Evolutionary conservation across 768 basidiomycete genomes (phyloP).

Genomic region (Amanita phalloides): DNA sequence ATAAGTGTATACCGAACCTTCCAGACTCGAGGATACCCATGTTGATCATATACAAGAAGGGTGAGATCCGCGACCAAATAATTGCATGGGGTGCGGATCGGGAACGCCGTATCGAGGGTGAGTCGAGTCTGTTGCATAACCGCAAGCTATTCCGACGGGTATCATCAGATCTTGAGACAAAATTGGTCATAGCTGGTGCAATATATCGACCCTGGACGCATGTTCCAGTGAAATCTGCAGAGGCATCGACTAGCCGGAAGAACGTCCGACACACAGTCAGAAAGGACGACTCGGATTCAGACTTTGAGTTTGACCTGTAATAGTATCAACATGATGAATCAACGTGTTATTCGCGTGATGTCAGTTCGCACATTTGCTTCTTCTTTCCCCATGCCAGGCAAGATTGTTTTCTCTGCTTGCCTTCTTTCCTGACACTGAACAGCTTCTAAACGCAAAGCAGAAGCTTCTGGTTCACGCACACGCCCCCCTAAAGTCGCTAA

Average conservation of each 20-base stretch:
- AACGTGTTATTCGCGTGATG: neutral
- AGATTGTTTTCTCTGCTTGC: neutral
- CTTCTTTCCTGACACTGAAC: neutral
- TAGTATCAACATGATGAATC: neutral
- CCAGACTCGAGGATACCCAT: slow-evolving; percentile 89
- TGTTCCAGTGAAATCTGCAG: slow-evolving; percentile 14
- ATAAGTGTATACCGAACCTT: slow-evolving; percentile 94
- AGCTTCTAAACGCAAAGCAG: slow-evolving; percentile 30
- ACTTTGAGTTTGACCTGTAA: slow-evolving; percentile 72
- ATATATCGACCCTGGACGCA: slow-evolving; percentile 37
- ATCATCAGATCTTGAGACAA: slow-evolving; percentile 54
- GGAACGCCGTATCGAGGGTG: slow-evolving; percentile 73
- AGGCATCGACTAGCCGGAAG: slow-evolving; percentile 40
- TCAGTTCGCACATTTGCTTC: neutral
- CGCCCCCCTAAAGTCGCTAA: slow-evolving; percentile 43
- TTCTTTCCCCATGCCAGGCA: slow-evolving; percentile 3
- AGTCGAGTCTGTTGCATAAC: slow-evolving; percentile 8
- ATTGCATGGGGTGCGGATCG: slow-evolving; percentile 76
- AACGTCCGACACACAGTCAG: slow-evolving; percentile 41
- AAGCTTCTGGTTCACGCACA: slow-evolving; percentile 24
- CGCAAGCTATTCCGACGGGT: slow-evolving; percentile 6
- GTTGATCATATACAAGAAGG: slow-evolving; percentile 84
- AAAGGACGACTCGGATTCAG: slow-evolving; percentile 37
- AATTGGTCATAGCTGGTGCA: slow-evolving; percentile 53
- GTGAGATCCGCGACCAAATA: slow-evolving; percentile 83